These are phyloP conservation scores for Voacanga thouarsii DNA, from an alignment of 257 asterid species.

Conservation along the genomic window DNA sequence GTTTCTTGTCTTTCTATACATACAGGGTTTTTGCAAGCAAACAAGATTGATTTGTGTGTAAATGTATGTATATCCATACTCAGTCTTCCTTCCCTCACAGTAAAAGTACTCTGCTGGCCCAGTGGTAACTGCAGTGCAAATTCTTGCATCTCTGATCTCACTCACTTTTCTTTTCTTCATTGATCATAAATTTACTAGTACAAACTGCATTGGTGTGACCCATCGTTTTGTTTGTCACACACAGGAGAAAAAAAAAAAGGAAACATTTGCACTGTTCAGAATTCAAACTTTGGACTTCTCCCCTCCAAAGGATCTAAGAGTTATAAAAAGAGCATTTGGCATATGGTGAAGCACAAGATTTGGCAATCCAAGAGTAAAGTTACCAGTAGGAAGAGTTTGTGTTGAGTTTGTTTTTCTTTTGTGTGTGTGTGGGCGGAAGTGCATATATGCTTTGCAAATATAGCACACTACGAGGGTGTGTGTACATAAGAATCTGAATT, in stretches of 20 bases:
- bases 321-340: background rate
- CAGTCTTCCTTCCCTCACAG: background rate
- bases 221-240: background rate
- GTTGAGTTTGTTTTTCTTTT: background rate
- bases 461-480: background rate
- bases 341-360: background rate
- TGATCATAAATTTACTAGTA: background rate
- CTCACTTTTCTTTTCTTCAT: background rate
- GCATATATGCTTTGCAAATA: conserved; percentile 7
- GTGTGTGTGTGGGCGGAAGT: background rate
- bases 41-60: background rate
- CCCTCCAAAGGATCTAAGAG: background rate
- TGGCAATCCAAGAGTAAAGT: too few species aligned
- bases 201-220: background rate
- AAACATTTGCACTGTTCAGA: background rate
- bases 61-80: background rate
- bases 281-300: background rate
- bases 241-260: background rate
- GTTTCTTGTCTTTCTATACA: conserved; percentile 2
- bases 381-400: too few species aligned
- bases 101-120: conserved; percentile 7
- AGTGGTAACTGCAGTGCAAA: conserved; percentile 7
- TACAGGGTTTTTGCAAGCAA: background rate
- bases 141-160: background rate
- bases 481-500: conserved; percentile 25